Percentiles rank a stretch among this genome's conserved stretches.
Conservation (phyloP, 1,284 basidiomycete species). For the Amylostereum areolatum region DNA sequence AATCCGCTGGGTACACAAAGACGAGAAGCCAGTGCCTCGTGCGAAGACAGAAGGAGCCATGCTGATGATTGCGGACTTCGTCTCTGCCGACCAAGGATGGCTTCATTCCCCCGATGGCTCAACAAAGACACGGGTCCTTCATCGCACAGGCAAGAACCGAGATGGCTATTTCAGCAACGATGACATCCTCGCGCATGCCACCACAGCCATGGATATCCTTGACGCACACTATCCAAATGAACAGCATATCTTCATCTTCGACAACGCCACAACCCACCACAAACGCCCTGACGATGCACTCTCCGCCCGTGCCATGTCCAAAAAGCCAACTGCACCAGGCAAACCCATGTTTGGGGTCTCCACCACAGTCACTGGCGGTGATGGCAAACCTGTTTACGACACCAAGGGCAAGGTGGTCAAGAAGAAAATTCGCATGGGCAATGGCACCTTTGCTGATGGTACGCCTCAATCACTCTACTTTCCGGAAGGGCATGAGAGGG, state of each 20-base stretch:
- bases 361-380: not conserved
- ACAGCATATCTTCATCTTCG: not conserved
- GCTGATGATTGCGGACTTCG: not conserved
- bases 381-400: not conserved
- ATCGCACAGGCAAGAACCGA: not conserved
- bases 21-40: slow-evolving; percentile 7
- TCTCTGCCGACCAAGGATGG: not conserved
- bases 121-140: slow-evolving; percentile 1
- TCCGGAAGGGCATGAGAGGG: not conserved
- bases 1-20: slow-evolving; percentile 9
- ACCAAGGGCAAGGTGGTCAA: not conserved
- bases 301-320: not conserved
- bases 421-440: not conserved
- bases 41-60: slow-evolving; percentile 15
- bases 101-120: not conserved
- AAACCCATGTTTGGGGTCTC: not conserved
- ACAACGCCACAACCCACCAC: not conserved
- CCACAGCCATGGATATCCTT: not conserved
- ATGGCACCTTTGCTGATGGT: not conserved
- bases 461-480: not conserved
- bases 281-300: not conserved
- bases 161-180: not conserved
- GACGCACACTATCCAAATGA: not conserved
- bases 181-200: not conserved
- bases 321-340: not conserved